Evolutionary conservation across 129 eudicot species (phyloP).

Genomic region (Apium graveolens): DNA sequence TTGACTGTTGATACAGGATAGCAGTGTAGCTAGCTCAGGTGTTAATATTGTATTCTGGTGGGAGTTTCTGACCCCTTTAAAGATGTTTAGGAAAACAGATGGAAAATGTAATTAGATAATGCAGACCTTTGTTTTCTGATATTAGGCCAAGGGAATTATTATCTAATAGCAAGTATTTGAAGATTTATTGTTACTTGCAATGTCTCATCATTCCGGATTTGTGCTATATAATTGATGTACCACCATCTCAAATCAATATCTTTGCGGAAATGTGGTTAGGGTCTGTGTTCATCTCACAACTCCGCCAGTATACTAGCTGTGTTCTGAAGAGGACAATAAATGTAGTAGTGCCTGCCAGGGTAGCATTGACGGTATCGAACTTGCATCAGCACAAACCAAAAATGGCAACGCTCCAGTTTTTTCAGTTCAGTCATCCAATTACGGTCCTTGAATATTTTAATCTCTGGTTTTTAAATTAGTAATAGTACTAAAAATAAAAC

Average conservation of each 20-base stretch:
- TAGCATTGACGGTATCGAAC: no score
- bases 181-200: background rate
- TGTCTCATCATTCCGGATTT: background rate
- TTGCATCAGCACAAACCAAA: no score
- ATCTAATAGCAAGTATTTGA: background rate
- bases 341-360: no score
- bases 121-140: background rate
- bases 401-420: no score
- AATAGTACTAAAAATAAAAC: no score
- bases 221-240: background rate
- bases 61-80: background rate
- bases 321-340: background rate
- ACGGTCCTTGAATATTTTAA: no score
- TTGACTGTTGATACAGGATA: slow-evolving; percentile 4
- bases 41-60: slow-evolving; percentile 4
- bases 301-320: background rate
- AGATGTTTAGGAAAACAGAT: background rate
- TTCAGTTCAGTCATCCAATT: no score
- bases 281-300: background rate
- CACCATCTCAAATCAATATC: background rate
- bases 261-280: background rate
- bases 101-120: slow-evolving; percentile 1
- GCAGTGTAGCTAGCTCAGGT: slow-evolving; percentile 7
- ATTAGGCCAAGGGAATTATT: background rate
- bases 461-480: no score